These are phyloP conservation scores for Prunus dulcis DNA, from an alignment of 306 rosid species.

Conservation along the genomic window DNA sequence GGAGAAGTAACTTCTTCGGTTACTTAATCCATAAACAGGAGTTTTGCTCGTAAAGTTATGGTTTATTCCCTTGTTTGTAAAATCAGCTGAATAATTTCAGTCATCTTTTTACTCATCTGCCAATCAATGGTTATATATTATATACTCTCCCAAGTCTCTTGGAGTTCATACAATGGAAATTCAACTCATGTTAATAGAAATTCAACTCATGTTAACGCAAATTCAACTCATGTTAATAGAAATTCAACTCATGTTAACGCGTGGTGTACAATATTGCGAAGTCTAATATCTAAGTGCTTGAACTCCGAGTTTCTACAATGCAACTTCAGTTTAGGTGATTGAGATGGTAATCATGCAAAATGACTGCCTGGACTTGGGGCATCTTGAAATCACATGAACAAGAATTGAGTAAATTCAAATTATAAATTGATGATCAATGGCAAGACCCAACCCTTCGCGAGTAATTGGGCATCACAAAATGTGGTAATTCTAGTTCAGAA, in stretches of 20 bases:
- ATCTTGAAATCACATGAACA: not conserved
- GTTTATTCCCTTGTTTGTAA: constrained; percentile 1
- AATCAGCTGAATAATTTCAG: not conserved
- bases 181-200: too few species aligned
- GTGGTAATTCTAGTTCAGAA: not conserved
- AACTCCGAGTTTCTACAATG: not conserved
- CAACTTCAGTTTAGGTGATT: not conserved
- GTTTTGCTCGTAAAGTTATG: not conserved
- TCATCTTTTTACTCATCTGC: not conserved
- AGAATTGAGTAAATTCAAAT: not conserved
- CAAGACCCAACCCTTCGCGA: not conserved
- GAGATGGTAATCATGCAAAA: not conserved
- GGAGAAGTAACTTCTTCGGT: constrained; percentile 31
- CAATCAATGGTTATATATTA: too few species aligned
- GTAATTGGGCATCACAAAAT: not conserved
- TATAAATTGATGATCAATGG: not conserved
- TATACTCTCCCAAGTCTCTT: not conserved
- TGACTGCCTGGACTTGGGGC: not conserved
- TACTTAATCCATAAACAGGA: not conserved
- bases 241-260: too few species aligned
- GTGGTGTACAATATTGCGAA: too few species aligned
- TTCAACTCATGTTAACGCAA: too few species aligned
- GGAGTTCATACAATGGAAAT: too few species aligned
- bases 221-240: too few species aligned
- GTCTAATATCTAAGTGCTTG: too few species aligned